Percentiles rank a stretch among this genome's conserved stretches.
Evolutionary conservation across 2,329 filamentous ascomycete genomes (phyloP).

Genomic region (Colletotrichum trifolii): DNA sequence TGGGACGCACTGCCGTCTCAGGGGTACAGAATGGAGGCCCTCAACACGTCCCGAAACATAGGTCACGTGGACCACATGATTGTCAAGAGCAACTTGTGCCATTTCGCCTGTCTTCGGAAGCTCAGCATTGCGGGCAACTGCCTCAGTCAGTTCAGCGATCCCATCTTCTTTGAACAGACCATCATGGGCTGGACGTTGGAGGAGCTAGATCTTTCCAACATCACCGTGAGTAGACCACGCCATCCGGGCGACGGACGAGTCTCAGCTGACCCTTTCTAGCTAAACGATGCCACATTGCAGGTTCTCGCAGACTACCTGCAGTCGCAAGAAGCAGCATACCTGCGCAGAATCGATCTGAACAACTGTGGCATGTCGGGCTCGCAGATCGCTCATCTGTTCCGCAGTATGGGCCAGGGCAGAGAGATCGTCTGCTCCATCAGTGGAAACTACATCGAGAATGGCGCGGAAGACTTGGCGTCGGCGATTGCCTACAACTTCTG

Average conservation of each 20-base stretch:
- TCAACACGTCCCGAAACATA: conserved; percentile 65
- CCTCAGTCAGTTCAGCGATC: conserved; percentile 55
- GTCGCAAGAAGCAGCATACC: conserved; percentile 49
- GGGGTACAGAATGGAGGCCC: conserved; percentile 55
- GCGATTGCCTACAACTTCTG: conserved; percentile 60
- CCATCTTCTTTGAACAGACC: conserved; percentile 58
- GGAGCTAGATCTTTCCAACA: conserved; percentile 65
- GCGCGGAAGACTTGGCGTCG: conserved; percentile 61
- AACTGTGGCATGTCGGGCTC: conserved; percentile 63
- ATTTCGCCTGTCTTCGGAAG: conserved; percentile 56
- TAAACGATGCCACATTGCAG: conserved; percentile 61
- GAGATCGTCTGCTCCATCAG: conserved; percentile 61
- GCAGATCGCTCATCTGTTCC: conserved; percentile 62
- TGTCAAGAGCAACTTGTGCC: conserved; percentile 56
- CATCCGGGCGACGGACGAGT: conserved; percentile 8
- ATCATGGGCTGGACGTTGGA: conserved; percentile 60
- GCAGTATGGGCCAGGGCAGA: conserved; percentile 59
- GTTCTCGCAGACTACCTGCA: conserved; percentile 60
- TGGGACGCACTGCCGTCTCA: conserved; percentile 60
- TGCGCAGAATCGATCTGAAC: conserved; percentile 60
- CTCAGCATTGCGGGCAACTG: conserved; percentile 64
- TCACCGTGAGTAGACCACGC: conserved; percentile 54
- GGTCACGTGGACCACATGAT: conserved; percentile 62
- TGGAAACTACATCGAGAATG: conserved; percentile 64
- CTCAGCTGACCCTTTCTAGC: conserved; percentile 44